Conservation (phyloP, 2,329 filamentous ascomycete genomes). For the Exutisphaerella laricina region DNA sequence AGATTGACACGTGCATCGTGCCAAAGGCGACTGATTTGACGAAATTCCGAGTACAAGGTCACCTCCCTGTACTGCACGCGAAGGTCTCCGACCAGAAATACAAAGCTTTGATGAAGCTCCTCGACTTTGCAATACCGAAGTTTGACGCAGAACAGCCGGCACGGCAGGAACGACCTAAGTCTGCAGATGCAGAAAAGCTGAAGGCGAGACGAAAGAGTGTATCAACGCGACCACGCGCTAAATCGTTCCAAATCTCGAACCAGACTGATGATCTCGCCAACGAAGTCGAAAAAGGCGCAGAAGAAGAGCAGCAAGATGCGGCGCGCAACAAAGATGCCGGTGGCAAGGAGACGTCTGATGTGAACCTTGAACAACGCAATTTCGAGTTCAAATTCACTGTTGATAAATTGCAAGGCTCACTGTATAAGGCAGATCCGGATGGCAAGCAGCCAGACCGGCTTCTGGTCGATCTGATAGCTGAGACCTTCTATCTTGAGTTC, state of each 20-base stretch:
- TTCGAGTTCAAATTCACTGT: constrained; percentile 98
- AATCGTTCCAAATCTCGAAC: constrained; percentile 65
- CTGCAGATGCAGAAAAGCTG: constrained; percentile 34
- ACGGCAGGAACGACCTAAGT: constrained; percentile 31
- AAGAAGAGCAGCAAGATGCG: constrained; percentile 49
- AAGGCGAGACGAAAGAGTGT: constrained; percentile 35
- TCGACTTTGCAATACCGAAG: constrained; percentile 90
- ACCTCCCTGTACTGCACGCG: constrained; percentile 85
- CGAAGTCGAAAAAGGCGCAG: constrained; percentile 51
- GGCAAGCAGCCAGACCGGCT: constrained; percentile 70
- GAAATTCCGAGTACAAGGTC: constrained; percentile 83
- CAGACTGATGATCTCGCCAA: constrained; percentile 70
- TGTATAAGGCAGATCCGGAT: constrained; percentile 81
- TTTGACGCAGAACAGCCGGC: constrained; percentile 46
- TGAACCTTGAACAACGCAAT: constrained; percentile 74
- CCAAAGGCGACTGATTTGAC: constrained; percentile 91
- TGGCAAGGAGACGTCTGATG: constrained; percentile 38
- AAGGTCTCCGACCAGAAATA: constrained; percentile 93
- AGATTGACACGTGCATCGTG: constrained; percentile 94
- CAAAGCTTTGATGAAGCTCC: constrained; percentile 91
- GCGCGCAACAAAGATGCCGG: constrained; percentile 41
- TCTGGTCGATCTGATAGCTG: constrained; percentile 84
- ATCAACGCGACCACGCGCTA: constrained; percentile 54
- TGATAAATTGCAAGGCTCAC: constrained; percentile 84
- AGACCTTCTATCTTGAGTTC: constrained; percentile 81